Base-by-base conservation (phyloP, 2,329 filamentous ascomycete species). In the Talaromyces sp. region DNA sequence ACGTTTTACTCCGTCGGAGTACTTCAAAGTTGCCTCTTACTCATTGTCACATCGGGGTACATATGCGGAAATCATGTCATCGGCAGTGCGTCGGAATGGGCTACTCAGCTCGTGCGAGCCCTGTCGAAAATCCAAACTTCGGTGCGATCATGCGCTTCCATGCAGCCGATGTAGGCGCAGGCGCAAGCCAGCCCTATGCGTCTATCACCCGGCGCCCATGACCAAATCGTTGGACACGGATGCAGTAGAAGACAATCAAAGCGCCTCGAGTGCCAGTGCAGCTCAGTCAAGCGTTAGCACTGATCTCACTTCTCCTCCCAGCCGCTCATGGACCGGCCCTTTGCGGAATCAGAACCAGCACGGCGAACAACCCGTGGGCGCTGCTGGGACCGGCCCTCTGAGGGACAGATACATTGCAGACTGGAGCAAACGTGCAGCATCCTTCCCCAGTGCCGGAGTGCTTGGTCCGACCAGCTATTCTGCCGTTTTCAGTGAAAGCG, bases 81-180 rank as follows among this genome's bases (percentile, higher is more conserved):
- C 51, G 4, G 55, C 50, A 27, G 70, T 70, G 14, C 72, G 73
- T 49, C 70, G 69, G 41, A 75, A 75, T 66, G 72, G 73, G 13
- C 64, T 70, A n/a, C 64, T 70, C 11, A 71, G 73, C 53, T 75
- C 73, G 10, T 76, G 73, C 55, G 72, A 76, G 62, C 72, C 73
- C 17, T 75, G 73, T 60, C 70, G 73, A 35, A 71, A 71, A 61
- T 69, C 72, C 17, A 75, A 76, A 60, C 65, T 74, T 52, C 70
- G 69, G 55, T 75, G 73, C 60, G 72, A 74, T 54, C 73, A 75
- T 60, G 66, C 65, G 9, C 64, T 68, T 53, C 73, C 73, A 2
- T 64, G 73, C 11, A 73, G 31, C 27, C 32, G 59, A 35, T 61
- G 56, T 29, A 55, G 59, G 43, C 59, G 59, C 14, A 61, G 59